phyloP scores from a whole-genome alignment of 768 basidiomycete species.

The Collybia sordida region DNA sequence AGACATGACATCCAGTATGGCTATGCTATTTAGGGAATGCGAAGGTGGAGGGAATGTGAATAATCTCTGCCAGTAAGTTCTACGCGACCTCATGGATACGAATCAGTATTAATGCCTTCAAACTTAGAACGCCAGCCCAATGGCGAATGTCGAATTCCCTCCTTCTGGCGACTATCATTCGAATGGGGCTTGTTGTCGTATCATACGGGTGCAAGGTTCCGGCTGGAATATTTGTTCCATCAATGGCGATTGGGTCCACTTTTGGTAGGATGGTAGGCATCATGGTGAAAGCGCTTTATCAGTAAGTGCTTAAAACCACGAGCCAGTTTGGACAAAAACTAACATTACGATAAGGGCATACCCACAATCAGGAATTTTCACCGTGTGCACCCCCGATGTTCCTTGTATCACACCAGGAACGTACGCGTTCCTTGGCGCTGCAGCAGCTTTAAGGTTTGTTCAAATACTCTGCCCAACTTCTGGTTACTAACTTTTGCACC shows the following conservation, averaged over 20 bases:
- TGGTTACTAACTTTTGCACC: background rate
- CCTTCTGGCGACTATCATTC: conserved; percentile 86
- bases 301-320: conserved; percentile 38
- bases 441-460: conserved; percentile 83
- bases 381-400: conserved; percentile 85
- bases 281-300: conserved; percentile 89
- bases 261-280: conserved; percentile 98
- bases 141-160: conserved; percentile 96
- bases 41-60: conserved; percentile 87
- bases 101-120: background rate
- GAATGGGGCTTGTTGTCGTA: conserved; percentile 82
- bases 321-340: too few species aligned
- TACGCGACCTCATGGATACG: background rate
- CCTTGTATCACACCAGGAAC: conserved; percentile 99
- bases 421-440: conserved; percentile 96
- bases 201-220: conserved; percentile 98
- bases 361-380: conserved; percentile 84
- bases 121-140: conserved; percentile 74
- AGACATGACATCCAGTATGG: conserved; percentile 97
- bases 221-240: conserved; percentile 97
- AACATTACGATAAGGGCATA: conserved; percentile 53
- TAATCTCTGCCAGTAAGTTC: conserved; percentile 90
- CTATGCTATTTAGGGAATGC: conserved; percentile 93
- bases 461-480: too few species aligned
- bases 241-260: conserved; percentile 97